Percentiles rank a stretch among this genome's conserved stretches.
Evolutionary conservation across 306 rosid species (phyloP).

Genomic region (Cicer pinnatifidum): DNA sequence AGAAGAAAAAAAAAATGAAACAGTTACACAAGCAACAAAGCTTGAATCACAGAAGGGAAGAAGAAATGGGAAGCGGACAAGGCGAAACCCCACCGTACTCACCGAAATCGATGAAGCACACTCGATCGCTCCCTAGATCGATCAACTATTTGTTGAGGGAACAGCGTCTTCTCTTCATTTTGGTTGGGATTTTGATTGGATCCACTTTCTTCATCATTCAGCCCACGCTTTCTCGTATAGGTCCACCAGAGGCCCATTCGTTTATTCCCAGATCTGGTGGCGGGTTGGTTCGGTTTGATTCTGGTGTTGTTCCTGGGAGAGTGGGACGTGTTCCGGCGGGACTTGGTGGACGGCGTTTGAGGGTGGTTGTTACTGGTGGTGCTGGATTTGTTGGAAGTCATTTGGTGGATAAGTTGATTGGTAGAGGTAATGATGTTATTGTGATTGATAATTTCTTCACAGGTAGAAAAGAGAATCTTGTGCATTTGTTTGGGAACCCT

Average conservation of each 20-base stretch:
- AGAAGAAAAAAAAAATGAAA: conserved; percentile 46
- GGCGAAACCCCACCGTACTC: conserved; percentile 62
- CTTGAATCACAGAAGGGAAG: conserved; percentile 74
- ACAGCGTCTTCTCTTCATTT: conserved; percentile 84
- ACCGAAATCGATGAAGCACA: conserved; percentile 71
- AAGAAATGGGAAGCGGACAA: conserved; percentile 54
- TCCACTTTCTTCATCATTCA: conserved; percentile 89
- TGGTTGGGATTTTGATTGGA: conserved; percentile 83
- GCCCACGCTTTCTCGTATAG: conserved; percentile 72
- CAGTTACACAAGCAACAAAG: conserved; percentile 73
- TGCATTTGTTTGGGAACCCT: conserved; percentile 75
- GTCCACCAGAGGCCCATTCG: conserved; percentile 58
- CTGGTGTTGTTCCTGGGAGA: conserved; percentile 7
- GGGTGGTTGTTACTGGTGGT: conserved; percentile 86
- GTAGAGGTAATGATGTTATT: conserved; percentile 78
- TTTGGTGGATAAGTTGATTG: conserved; percentile 74
- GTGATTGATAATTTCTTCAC: conserved; percentile 91
- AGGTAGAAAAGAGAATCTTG: conserved; percentile 78
- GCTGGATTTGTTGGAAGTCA: conserved; percentile 95
- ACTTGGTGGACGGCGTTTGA: conserved; percentile 53
- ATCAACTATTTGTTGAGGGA: conserved; percentile 78
- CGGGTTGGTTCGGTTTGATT: not conserved
- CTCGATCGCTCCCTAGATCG: conserved; percentile 87
- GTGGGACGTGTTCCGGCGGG: conserved; percentile 69
- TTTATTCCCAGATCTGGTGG: conserved; percentile 41